Conservation (phyloP, 176 grass and related monocot species). For the Phoenix roebelenii region DNA sequence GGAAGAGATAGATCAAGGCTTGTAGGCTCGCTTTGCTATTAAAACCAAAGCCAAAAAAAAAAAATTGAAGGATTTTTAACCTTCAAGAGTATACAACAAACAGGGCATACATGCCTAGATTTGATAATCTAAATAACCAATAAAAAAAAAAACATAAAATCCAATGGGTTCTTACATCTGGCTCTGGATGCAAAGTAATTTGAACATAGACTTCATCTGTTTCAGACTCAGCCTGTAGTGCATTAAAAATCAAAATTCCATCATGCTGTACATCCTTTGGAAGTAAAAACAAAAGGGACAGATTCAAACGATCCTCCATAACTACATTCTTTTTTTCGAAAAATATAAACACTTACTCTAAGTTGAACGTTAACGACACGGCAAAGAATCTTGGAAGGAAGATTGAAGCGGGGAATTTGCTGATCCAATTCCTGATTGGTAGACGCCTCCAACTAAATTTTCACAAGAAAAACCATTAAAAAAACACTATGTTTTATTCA, state of each 20-base stretch:
- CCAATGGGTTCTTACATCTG: slow-evolving; percentile 36
- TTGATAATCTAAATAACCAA: neutral
- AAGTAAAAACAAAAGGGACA: neutral
- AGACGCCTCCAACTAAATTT: slow-evolving; percentile 46
- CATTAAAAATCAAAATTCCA: neutral
- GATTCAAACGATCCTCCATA: too few relatives aligned
- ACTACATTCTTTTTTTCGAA: neutral
- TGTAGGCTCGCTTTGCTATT: too few relatives aligned
- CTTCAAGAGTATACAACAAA: too few relatives aligned
- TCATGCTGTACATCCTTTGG: too few relatives aligned
- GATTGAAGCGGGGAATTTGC: slow-evolving; percentile 47
- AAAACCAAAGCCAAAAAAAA: too few relatives aligned
- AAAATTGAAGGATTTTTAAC: too few relatives aligned
- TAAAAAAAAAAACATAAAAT: neutral
- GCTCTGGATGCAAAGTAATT: slow-evolving; percentile 67
- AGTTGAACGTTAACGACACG: slow-evolving; percentile 79
- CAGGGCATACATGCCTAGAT: too few relatives aligned
- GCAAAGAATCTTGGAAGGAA: slow-evolving; percentile 87
- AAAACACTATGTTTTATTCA: neutral
- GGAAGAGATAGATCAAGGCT: too few relatives aligned
- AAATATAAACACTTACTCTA: slow-evolving; percentile 32
- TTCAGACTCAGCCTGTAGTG: slow-evolving; percentile 62
- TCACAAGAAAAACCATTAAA: slow-evolving; percentile 4
- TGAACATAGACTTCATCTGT: slow-evolving; percentile 95
- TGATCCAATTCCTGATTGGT: slow-evolving; percentile 49